phyloP scores from a whole-genome alignment of 148 eudicot genomes.

The Drosera capensis region DNA sequence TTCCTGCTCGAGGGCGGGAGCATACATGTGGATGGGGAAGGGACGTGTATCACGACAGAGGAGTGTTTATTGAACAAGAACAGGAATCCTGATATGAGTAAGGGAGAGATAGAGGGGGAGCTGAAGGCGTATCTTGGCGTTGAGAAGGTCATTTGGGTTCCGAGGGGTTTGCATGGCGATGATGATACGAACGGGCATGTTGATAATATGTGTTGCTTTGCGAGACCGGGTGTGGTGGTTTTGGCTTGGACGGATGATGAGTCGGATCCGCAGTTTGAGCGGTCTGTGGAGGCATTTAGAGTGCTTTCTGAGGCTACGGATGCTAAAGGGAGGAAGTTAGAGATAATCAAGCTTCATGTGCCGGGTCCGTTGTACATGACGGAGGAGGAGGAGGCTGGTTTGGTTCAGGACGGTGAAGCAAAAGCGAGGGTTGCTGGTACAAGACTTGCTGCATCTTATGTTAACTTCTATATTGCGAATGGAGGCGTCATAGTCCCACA shows the following conservation, averaged over 20 bases:
- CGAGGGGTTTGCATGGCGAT: constrained; percentile 81
- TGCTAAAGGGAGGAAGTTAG: constrained; percentile 72
- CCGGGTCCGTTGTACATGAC: constrained; percentile 87
- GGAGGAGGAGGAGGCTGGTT: constrained; percentile 71
- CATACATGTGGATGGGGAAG: constrained; percentile 99
- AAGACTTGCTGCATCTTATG: constrained; percentile 91
- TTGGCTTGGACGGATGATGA: constrained; percentile 88
- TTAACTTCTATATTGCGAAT: constrained; percentile 88
- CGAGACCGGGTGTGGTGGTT: constrained; percentile 68
- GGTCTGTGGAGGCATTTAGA: constrained; percentile 52
- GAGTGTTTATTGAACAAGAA: constrained; percentile 91
- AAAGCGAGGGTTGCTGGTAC: constrained; percentile 67
- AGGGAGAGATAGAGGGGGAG: constrained; percentile 66
- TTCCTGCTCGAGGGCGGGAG: constrained; percentile 97
- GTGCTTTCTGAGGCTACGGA: constrained; percentile 56
- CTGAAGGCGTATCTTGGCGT: constrained; percentile 85
- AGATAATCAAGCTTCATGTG: constrained; percentile 76
- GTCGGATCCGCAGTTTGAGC: constrained; percentile 75
- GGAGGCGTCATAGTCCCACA: constrained; percentile 75
- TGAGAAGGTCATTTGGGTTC: constrained; percentile 78
- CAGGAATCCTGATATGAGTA: constrained; percentile 77
- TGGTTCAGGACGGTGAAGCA: constrained; percentile 60
- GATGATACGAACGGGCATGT: constrained; percentile 96
- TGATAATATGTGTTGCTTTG: constrained; percentile 91
- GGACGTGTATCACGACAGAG: constrained; percentile 92